Evolutionary conservation across 257 asterid genomes (phyloP).

Genomic region (Forsythia viridissima): DNA sequence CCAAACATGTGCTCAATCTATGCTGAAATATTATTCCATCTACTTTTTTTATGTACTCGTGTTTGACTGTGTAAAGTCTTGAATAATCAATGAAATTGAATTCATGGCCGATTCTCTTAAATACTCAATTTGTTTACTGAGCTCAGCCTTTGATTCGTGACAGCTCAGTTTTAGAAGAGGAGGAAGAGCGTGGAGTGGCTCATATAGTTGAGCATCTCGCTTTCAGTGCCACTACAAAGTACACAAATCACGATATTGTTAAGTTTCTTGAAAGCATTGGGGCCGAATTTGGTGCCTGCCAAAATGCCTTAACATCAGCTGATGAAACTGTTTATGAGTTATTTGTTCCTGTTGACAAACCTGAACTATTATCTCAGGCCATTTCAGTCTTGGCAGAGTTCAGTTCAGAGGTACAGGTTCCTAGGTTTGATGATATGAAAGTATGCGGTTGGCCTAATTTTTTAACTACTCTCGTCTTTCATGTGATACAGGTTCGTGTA

Average conservation of each 20-base stretch:
- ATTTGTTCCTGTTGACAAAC: slow-evolving; percentile 94
- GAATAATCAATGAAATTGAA: neutral
- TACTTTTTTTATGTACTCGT: neutral
- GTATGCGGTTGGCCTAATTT: slow-evolving; percentile 1
- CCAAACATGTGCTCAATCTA: too few species aligned
- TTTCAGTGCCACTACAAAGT: slow-evolving; percentile 90
- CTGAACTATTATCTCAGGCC: slow-evolving; percentile 85
- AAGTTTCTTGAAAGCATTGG: slow-evolving; percentile 94
- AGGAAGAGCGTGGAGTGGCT: slow-evolving; percentile 98
- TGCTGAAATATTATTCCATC: neutral
- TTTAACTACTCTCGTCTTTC: slow-evolving; percentile 23
- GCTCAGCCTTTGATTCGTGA: slow-evolving; percentile 45
- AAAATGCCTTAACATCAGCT: slow-evolving; percentile 84
- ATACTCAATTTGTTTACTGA: slow-evolving; percentile 29
- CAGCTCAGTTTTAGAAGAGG: slow-evolving; percentile 99
- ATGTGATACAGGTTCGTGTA: slow-evolving; percentile 65
- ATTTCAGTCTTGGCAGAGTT: slow-evolving; percentile 86
- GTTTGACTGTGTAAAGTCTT: neutral
- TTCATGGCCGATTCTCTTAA: slow-evolving; percentile 5
- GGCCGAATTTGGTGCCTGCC: slow-evolving; percentile 97
- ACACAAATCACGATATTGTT: slow-evolving; percentile 86
- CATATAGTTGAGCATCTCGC: slow-evolving; percentile 97
- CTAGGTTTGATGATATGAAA: neutral
- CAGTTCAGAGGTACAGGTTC: slow-evolving; percentile 76
- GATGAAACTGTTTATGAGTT: slow-evolving; percentile 94